Conservation (phyloP, 495 filamentous ascomycete genomes). For the Neurospora sp. region DNA sequence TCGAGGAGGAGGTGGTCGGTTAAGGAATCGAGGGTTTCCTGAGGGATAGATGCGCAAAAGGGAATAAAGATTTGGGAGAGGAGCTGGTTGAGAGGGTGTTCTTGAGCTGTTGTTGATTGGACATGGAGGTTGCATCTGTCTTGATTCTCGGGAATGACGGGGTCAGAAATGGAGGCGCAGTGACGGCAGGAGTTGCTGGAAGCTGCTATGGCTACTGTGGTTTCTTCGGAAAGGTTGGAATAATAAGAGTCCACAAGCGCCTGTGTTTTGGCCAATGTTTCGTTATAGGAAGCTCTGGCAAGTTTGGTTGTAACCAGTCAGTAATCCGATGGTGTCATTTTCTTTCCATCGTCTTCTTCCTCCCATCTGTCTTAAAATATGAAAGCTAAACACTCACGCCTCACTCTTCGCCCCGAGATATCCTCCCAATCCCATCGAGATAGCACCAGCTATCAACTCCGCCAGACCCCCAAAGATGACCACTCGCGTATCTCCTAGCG, state of each 20-base stretch:
- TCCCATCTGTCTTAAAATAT: background rate
- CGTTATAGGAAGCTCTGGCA: constrained; percentile 9
- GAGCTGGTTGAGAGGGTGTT: background rate
- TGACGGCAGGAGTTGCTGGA: background rate
- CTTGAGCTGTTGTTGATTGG: background rate
- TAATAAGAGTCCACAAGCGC: background rate
- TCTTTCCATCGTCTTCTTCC: background rate
- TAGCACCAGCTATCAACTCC: constrained; percentile 51
- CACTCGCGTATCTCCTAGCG: constrained; percentile 43
- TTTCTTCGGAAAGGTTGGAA: background rate
- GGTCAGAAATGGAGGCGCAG: background rate
- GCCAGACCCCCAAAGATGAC: constrained; percentile 58
- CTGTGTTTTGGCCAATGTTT: constrained; percentile 3
- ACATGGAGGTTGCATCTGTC: background rate
- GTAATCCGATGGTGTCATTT: background rate
- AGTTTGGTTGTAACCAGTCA: background rate
- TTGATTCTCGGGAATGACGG: background rate
- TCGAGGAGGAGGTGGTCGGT: constrained; percentile 19
- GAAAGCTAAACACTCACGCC: constrained; percentile 12
- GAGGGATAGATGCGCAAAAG: background rate
- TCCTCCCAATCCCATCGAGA: constrained; percentile 58
- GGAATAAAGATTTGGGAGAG: background rate
- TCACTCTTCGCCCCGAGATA: constrained; percentile 41
- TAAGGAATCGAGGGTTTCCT: constrained; percentile 19
- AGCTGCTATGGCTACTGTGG: background rate